A percentile compares a stretch with the other conserved stretches of the same genome.
Conservation (phyloP, 352 stramenopile species). For the Pelagophyceae sp. region DNA sequence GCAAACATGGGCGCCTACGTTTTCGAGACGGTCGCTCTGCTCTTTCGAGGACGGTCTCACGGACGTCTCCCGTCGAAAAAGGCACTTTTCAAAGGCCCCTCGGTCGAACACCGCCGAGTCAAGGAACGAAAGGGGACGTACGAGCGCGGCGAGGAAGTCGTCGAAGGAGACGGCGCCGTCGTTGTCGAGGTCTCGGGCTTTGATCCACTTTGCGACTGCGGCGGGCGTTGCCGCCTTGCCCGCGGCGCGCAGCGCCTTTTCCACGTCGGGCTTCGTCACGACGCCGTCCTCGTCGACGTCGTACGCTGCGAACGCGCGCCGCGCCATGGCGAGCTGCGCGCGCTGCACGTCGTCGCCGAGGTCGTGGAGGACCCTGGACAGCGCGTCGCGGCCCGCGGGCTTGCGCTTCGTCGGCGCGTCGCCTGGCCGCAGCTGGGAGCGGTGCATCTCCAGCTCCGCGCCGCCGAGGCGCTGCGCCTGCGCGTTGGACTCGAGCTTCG, state of each 20-base stretch:
- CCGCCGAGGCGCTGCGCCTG: neutral
- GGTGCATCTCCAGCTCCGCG: neutral
- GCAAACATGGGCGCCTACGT: conserved; percentile 24
- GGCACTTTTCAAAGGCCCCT: too few species aligned
- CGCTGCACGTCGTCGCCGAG: conserved; percentile 9
- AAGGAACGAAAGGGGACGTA: too few species aligned
- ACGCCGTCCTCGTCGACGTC: conserved; percentile 30
- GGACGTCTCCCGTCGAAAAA: too few species aligned
- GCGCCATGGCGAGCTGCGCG: conserved; percentile 21
- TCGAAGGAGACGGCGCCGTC: conserved; percentile 29
- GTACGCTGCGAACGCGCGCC: conserved; percentile 27
- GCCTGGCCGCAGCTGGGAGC: neutral
- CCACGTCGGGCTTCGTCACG: conserved; percentile 25
- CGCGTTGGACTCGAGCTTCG: neutral
- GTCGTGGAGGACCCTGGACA: neutral
- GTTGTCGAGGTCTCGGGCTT: conserved; percentile 25
- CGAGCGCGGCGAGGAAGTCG: conserved; percentile 32
- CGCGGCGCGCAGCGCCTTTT: conserved; percentile 18
- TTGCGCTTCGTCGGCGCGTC: neutral
- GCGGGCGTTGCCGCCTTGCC: conserved; percentile 13
- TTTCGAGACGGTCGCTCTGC: too few species aligned
- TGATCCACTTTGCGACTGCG: conserved; percentile 24
- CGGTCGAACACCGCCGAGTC: too few species aligned
- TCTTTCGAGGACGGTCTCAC: too few species aligned
- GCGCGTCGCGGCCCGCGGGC: neutral